Evolutionary conservation across 441 rosid species (phyloP).

Genomic region (Cnidoscolus chayamansa): DNA sequence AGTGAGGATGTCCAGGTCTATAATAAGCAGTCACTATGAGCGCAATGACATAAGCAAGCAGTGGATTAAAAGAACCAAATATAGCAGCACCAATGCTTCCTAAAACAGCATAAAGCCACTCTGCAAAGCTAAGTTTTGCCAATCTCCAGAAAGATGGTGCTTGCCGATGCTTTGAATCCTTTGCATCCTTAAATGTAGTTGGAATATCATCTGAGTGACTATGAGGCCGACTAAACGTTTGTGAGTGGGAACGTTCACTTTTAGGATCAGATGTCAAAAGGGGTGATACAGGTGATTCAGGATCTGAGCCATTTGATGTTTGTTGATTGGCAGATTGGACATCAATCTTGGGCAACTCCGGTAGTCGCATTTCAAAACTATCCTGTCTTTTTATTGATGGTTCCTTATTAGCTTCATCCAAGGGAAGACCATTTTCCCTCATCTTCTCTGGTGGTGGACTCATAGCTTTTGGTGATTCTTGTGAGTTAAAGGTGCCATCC

Average conservation of each 20-base stretch:
- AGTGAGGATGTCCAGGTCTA: slow-evolving; percentile 40
- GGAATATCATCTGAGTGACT: slow-evolving; percentile 62
- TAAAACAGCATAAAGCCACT: slow-evolving; percentile 96
- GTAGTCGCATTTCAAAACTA: slow-evolving; percentile 89
- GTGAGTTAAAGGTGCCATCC: slow-evolving; percentile 53
- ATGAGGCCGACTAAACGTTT: slow-evolving; percentile 89
- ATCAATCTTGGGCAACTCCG: slow-evolving; percentile 90
- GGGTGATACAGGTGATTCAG: slow-evolving; percentile 97
- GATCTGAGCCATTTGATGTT: slow-evolving; percentile 73
- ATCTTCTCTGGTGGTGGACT: slow-evolving; percentile 76
- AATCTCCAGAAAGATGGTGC: slow-evolving; percentile 92
- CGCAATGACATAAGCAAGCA: slow-evolving; percentile 91
- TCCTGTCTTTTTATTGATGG: slow-evolving; percentile 86
- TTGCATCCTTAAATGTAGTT: slow-evolving; percentile 42
- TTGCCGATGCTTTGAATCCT: slow-evolving; percentile 47
- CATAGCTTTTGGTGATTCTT: slow-evolving; percentile 62
- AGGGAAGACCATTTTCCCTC: slow-evolving; percentile 59
- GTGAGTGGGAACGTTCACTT: slow-evolving; percentile 96
- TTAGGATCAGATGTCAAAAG: slow-evolving; percentile 95
- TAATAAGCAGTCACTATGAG: slow-evolving; percentile 78
- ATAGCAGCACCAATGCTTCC: slow-evolving; percentile 97
- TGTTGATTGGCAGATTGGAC: slow-evolving; percentile 62
- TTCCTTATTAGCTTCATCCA: slow-evolving; percentile 64
- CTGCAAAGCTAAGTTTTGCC: slow-evolving; percentile 88
- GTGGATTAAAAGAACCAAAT: slow-evolving; percentile 97